Conservation (phyloP, 2,329 filamentous ascomycete genomes). For the Phaeoacremonium minimum region DNA sequence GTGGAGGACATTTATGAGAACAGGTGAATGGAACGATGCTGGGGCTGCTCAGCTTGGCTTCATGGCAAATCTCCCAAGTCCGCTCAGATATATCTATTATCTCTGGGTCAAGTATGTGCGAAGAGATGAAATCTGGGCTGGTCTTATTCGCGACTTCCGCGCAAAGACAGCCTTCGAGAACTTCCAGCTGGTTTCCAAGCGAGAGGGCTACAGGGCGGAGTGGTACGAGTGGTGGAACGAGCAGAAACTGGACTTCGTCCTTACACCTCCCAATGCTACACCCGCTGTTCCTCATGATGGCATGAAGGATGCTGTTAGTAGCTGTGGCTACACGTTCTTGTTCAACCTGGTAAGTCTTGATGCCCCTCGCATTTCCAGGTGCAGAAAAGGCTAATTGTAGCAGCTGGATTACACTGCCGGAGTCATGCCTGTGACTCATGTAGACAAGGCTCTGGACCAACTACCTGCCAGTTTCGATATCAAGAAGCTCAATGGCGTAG, state of each 20-base stretch:
- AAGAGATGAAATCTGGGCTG: constrained; percentile 73
- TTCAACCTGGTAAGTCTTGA: constrained; percentile 70
- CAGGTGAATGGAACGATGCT: constrained; percentile 73
- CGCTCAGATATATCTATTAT: constrained; percentile 81
- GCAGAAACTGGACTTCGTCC: constrained; percentile 68
- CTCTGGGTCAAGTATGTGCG: constrained; percentile 84
- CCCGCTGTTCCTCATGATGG: constrained; percentile 82
- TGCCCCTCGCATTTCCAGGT: not conserved
- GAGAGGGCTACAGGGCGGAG: constrained; percentile 70
- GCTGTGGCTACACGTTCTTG: constrained; percentile 88
- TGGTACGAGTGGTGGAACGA: constrained; percentile 87
- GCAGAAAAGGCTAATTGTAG: constrained; percentile 6
- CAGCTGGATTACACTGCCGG: constrained; percentile 83
- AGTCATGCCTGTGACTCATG: constrained; percentile 79
- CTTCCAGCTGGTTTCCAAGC: constrained; percentile 73
- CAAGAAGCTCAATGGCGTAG: constrained; percentile 70
- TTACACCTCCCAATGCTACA: constrained; percentile 85
- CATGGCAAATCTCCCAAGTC: constrained; percentile 68
- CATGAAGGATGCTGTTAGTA: constrained; percentile 81
- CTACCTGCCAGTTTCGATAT: constrained; percentile 58
- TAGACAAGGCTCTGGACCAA: constrained; percentile 65
- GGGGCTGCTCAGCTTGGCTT: constrained; percentile 72
- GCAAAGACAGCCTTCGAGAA: constrained; percentile 72
- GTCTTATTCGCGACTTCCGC: constrained; percentile 68
- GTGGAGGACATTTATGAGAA: constrained; percentile 71